These are phyloP conservation scores for Phylloporus arenicola DNA, from an alignment of 768 basidiomycete genomes.

Conservation along the genomic window DNA sequence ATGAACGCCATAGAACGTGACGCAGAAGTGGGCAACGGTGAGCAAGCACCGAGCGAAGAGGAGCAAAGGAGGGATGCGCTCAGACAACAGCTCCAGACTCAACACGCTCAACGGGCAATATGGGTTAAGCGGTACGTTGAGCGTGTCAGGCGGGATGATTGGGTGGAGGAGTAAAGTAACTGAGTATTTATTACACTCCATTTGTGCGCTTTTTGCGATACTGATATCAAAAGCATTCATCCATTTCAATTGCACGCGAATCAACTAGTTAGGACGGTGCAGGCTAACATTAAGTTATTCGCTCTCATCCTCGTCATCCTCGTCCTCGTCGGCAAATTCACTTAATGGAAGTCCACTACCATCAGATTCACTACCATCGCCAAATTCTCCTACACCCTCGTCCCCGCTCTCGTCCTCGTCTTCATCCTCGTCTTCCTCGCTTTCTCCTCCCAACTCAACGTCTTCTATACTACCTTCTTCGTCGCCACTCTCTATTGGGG, in stretches of 20 bases:
- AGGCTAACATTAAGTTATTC: conserved; percentile 27
- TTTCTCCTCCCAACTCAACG: conserved; percentile 65
- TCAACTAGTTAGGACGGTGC: neutral
- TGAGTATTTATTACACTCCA: conserved; percentile 3
- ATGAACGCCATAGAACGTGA: conserved; percentile 37
- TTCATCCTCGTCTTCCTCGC: conserved; percentile 44
- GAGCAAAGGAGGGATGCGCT: conserved; percentile 20
- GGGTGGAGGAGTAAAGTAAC: conserved; percentile 63
- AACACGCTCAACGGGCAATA: conserved; percentile 46
- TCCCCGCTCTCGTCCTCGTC: conserved; percentile 37
- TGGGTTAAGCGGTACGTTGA: conserved; percentile 66
- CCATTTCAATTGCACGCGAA: conserved; percentile 1
- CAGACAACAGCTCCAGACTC: conserved; percentile 42
- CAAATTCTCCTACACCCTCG: conserved; percentile 37
- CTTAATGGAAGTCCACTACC: conserved; percentile 38
- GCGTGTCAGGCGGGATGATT: conserved; percentile 59
- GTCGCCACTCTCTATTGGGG: conserved; percentile 57
- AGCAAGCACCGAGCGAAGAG: conserved; percentile 31
- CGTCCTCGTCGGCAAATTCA: conserved; percentile 59
- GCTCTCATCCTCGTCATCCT: conserved; percentile 49
- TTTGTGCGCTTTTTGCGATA: neutral
- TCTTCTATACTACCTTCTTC: conserved; percentile 77
- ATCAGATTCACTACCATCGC: conserved; percentile 38
- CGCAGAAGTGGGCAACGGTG: conserved; percentile 25
- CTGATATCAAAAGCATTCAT: conserved; percentile 1